phyloP scores from a whole-genome alignment of 2,329 filamentous ascomycete species.

The Hawksworthiomyces lignivorus region DNA sequence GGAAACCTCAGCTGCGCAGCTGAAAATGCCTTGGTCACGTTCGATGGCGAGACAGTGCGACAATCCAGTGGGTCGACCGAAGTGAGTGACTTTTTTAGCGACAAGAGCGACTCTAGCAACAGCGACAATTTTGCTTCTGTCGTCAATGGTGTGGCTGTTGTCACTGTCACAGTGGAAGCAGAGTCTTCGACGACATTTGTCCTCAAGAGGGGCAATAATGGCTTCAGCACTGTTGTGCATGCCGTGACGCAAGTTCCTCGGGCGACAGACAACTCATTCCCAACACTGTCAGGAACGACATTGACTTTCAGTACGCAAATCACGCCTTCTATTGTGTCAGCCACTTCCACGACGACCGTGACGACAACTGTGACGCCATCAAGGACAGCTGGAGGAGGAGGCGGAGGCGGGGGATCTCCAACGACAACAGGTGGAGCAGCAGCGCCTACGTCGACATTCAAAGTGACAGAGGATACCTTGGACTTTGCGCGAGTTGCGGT shows the following conservation, averaged over 20 bases:
- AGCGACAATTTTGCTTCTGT: not conserved
- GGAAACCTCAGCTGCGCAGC: conserved; percentile 71
- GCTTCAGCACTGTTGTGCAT: conserved; percentile 19
- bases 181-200: not conserved
- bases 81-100: conserved; percentile 16
- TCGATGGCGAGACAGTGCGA: conserved; percentile 50
- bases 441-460: conserved; percentile 32
- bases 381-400: not conserved
- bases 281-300: conserved; percentile 26
- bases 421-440: conserved; percentile 17
- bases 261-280: conserved; percentile 10
- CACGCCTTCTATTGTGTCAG: conserved; percentile 16
- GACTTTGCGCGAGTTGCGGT: conserved; percentile 59
- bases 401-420: conserved; percentile 2
- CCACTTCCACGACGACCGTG: conserved; percentile 20
- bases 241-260: conserved; percentile 15
- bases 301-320: conserved; percentile 17
- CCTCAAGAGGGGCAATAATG: not conserved
- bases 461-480: conserved; percentile 45
- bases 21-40: conserved; percentile 83
- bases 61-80: conserved; percentile 22
- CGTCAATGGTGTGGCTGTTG: conserved; percentile 9
- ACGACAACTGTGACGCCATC: conserved; percentile 13
- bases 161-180: conserved; percentile 13
- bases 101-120: not conserved